phyloP scores from a whole-genome alignment of 2,329 filamentous ascomycete genomes.

The Hymenoscyphus linearis region DNA sequence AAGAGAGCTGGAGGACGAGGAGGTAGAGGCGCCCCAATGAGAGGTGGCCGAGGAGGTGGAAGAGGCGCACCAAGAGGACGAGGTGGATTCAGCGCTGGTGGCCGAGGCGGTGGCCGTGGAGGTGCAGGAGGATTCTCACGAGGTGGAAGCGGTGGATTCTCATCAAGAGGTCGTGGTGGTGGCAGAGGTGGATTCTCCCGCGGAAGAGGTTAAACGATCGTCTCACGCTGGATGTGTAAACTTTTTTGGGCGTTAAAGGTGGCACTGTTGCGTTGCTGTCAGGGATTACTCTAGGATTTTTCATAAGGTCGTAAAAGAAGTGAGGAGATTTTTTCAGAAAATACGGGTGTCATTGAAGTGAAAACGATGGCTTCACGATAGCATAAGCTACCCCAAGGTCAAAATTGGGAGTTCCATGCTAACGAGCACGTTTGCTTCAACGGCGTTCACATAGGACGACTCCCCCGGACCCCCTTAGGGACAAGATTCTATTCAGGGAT shows the following conservation, averaged over 20 bases:
- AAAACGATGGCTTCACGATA: background rate
- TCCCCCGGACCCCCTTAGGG: too few species aligned
- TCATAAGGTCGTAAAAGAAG: slow-evolving; percentile 4
- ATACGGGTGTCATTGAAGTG: background rate
- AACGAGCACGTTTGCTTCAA: too few species aligned
- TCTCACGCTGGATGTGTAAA: slow-evolving; percentile 17
- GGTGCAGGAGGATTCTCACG: slow-evolving; percentile 32
- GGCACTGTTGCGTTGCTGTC: slow-evolving; percentile 12
- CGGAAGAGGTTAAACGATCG: slow-evolving; percentile 25
- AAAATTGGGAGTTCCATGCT: too few species aligned
- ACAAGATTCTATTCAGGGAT: too few species aligned
- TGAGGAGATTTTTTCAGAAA: background rate
- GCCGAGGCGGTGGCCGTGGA: slow-evolving; percentile 40
- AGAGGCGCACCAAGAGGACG: slow-evolving; percentile 50
- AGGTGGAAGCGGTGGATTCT: slow-evolving; percentile 30
- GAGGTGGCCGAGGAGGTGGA: slow-evolving; percentile 37
- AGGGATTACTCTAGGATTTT: slow-evolving; percentile 10
- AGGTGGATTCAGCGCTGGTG: slow-evolving; percentile 42
- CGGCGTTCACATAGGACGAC: too few species aligned
- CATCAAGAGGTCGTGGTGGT: slow-evolving; percentile 30
- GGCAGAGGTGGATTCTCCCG: slow-evolving; percentile 30
- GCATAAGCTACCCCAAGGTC: background rate
- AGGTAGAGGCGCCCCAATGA: slow-evolving; percentile 39
- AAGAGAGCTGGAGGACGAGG: slow-evolving; percentile 62
- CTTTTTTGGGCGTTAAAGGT: slow-evolving; percentile 25